Evolutionary conservation across 2,329 filamentous ascomycete species (phyloP), one percentile per base, ranked within the genome.

Genomic region (Clonostachys chloroleuca): DNA sequence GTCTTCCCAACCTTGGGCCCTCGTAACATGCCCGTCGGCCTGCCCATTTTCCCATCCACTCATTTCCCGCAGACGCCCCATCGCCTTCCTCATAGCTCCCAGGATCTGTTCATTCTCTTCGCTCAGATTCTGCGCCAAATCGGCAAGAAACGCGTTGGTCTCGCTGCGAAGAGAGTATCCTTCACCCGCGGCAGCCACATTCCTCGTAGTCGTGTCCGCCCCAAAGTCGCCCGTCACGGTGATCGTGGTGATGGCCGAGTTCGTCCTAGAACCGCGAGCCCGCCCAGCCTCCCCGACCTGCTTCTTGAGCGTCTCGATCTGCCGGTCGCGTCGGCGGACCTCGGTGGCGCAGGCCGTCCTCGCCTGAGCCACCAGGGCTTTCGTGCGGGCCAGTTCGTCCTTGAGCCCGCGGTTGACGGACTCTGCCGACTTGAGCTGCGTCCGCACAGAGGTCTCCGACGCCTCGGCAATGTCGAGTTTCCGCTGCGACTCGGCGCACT

Each of bases 61-160:
- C 74, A 87, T 81, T 44, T 86, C 80, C 52, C 83, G 83, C 49
- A 97, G 68, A 1, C 83, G 88, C 2, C 80, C 72, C 48, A 92
- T 78, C 0, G 90, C 89, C 44, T 80, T 81, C 45, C 83, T 75
- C 44, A 95, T 77, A 33, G 96, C 73, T 2, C 73, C 74, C 36
- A 95, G 81, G 12, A 97, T 68, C 6, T 81, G 79, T 60, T 96
- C 92, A 58, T 99, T 99, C 65, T 99, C 94, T 54, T 95, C 89
- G 59, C 90, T 94, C 49, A 97, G 70, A 37, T 82, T 83, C 61
- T 88, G 87, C 33, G 89, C 92, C 49, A 96, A 71, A 59, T 88
- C 84, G 0, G 92, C 94, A 48, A 99, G 72, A 60, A 96, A 96
- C 44, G 91, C 85, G 43, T 92, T 96, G 6, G 92, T 95, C 68